These are phyloP conservation scores for Phyllosticta ampelicida DNA, from an alignment of 2,329 filamentous ascomycete genomes.

Conservation along the genomic window DNA sequence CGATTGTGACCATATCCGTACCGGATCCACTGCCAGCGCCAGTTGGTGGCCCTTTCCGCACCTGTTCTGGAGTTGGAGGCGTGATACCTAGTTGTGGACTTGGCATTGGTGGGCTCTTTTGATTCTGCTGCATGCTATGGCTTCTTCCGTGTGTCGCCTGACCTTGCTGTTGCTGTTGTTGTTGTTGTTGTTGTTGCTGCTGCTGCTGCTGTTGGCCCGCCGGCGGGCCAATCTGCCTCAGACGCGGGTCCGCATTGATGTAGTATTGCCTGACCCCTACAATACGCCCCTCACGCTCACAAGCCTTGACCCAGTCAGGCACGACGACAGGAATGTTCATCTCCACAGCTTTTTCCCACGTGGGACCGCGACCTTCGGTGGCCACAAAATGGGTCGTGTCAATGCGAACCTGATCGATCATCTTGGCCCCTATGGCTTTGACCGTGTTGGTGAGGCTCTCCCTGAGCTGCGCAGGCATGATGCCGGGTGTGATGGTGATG, in stretches of 20 bases:
- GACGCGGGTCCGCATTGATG: constrained; percentile 67
- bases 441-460: constrained; percentile 67
- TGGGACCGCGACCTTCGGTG: constrained; percentile 76
- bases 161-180: constrained; percentile 12
- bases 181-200: constrained; percentile 15
- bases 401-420: constrained; percentile 82
- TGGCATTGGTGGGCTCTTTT: constrained; percentile 19
- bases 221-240: constrained; percentile 41
- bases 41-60: constrained; percentile 13
- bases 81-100: constrained; percentile 41
- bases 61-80: constrained; percentile 39
- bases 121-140: constrained; percentile 12
- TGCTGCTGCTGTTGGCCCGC: constrained; percentile 16
- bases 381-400: constrained; percentile 99
- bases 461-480: constrained; percentile 62
- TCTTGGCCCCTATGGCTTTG: constrained; percentile 81
- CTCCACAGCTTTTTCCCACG: constrained; percentile 95
- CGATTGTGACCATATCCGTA: background rate
- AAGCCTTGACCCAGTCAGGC: constrained; percentile 96
- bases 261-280: constrained; percentile 95
- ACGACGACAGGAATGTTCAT: constrained; percentile 97
- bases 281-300: constrained; percentile 83
- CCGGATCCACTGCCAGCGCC: constrained; percentile 12
- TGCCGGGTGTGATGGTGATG: constrained; percentile 85
- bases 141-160: constrained; percentile 13